phyloP scores from a whole-genome alignment of 768 basidiomycete species.

The Candolleomyces aberdarensis region DNA sequence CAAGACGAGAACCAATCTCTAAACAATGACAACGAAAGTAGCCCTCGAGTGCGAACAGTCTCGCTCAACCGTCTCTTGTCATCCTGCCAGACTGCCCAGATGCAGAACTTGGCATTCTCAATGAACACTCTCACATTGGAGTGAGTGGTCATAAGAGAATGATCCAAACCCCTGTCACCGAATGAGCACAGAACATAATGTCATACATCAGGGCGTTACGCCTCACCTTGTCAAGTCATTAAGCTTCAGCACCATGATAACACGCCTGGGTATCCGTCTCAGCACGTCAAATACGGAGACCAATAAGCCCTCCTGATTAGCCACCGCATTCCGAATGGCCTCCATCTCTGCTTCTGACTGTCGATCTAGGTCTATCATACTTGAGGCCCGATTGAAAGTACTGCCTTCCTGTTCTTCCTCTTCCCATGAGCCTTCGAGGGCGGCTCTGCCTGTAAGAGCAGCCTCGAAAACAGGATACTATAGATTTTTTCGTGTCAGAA shows the following conservation, averaged over 20 bases:
- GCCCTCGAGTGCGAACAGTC: conserved; percentile 46
- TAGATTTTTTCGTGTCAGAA: conserved; percentile 2
- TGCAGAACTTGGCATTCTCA: conserved; percentile 87
- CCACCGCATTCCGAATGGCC: conserved; percentile 77
- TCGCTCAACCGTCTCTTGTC: conserved; percentile 48
- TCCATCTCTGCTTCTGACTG: conserved; percentile 79
- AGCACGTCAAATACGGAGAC: conserved; percentile 85
- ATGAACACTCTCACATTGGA: conserved; percentile 80
- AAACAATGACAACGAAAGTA: conserved; percentile 46
- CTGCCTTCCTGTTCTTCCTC: conserved; percentile 29
- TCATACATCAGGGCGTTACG: not conserved
- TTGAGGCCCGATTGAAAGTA: conserved; percentile 61
- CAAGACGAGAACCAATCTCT: conserved; percentile 54
- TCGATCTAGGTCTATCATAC: conserved; percentile 71
- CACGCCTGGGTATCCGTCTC: conserved; percentile 78
- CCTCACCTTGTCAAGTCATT: conserved; percentile 79
- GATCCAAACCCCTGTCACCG: conserved; percentile 64
- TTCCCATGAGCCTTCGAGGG: conserved; percentile 61
- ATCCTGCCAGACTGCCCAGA: conserved; percentile 73
- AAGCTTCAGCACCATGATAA: conserved; percentile 80
- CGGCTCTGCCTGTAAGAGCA: conserved; percentile 86
- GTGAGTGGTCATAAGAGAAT: conserved; percentile 84
- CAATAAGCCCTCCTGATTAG: conserved; percentile 79
- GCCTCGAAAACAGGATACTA: conserved; percentile 95
- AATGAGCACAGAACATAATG: not conserved